phyloP scores from a whole-genome alignment of 495 filamentous ascomycete species.

The Penicillium salamii region DNA sequence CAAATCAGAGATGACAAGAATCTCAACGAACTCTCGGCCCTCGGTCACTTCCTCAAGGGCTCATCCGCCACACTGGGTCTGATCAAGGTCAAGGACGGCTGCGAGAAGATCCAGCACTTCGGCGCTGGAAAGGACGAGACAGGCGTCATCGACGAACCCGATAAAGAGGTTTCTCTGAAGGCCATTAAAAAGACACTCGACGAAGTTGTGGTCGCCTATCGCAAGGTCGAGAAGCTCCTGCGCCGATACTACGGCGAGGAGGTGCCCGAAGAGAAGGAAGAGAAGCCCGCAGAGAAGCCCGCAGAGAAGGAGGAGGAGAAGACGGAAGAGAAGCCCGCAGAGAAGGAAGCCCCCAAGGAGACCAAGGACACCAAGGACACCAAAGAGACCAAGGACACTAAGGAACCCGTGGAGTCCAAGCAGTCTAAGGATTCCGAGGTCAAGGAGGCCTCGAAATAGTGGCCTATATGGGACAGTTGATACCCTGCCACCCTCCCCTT shows the following conservation, averaged over 20 bases:
- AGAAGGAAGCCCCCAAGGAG: constrained; percentile 6
- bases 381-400: constrained; percentile 17
- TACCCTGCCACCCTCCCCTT: constrained; percentile 8
- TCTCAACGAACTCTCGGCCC: constrained; percentile 68
- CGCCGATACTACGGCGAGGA: constrained; percentile 65
- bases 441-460: constrained; percentile 7
- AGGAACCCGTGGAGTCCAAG: neutral
- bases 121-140: constrained; percentile 76
- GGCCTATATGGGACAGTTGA: constrained; percentile 7
- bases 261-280: constrained; percentile 14
- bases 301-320: constrained; percentile 9
- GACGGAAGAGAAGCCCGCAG: constrained; percentile 4
- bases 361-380: constrained; percentile 3
- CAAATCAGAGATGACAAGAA: constrained; percentile 57
- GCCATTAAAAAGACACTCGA: constrained; percentile 67
- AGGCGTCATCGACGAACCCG: constrained; percentile 58
- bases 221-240: constrained; percentile 68
- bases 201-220: constrained; percentile 72
- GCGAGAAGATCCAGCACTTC: constrained; percentile 94
- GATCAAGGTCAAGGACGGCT: constrained; percentile 85
- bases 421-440: neutral
- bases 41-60: constrained; percentile 96
- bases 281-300: constrained; percentile 12
- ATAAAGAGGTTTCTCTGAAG: constrained; percentile 62
- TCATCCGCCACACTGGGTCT: constrained; percentile 96